Conservation (phyloP, 805 yeast species). For the Myxozyma sirexii region DNA sequence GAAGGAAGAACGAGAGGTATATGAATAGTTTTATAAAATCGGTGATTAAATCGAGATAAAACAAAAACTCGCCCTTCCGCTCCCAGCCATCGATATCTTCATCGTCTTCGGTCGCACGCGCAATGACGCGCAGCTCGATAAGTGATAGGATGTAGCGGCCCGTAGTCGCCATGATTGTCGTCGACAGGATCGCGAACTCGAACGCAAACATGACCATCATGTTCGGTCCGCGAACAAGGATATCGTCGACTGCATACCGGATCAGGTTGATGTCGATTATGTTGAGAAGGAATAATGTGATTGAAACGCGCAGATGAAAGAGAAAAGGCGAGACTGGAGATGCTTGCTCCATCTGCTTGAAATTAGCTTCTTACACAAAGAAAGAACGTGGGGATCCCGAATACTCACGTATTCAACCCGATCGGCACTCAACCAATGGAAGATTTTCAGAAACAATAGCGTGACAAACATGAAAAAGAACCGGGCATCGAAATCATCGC, state of each 20-base stretch:
- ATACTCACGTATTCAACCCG: slow-evolving; percentile 47
- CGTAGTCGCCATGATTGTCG: slow-evolving; percentile 53
- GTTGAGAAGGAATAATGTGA: slow-evolving; percentile 51
- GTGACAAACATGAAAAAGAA: slow-evolving; percentile 48
- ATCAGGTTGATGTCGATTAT: slow-evolving; percentile 57
- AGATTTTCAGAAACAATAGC: slow-evolving; percentile 60
- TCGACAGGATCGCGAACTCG: slow-evolving; percentile 67
- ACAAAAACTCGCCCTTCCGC: slow-evolving; percentile 59
- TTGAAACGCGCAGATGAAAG: slow-evolving; percentile 47
- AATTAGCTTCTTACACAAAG: slow-evolving; percentile 41
- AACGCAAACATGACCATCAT: slow-evolving; percentile 69
- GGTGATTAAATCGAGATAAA: slow-evolving; percentile 53
- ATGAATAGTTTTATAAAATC: slow-evolving; percentile 50
- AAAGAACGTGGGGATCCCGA: no score
- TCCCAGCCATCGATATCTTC: slow-evolving; percentile 69
- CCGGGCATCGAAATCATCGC: slow-evolving; percentile 51
- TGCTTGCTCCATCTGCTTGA: slow-evolving; percentile 44
- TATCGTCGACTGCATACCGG: slow-evolving; percentile 50
- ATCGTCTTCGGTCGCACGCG: slow-evolving; percentile 44
- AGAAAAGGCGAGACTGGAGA: slow-evolving; percentile 43
- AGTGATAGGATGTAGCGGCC: slow-evolving; percentile 55
- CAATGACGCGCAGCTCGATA: slow-evolving; percentile 57
- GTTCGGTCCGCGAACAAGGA: slow-evolving; percentile 38
- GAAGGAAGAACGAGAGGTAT: slow-evolving; percentile 51
- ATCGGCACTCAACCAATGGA: slow-evolving; percentile 73